Evolutionary conservation across 148 eudicot genomes (phyloP).

Genomic region (Salicornia ramosissima): DNA sequence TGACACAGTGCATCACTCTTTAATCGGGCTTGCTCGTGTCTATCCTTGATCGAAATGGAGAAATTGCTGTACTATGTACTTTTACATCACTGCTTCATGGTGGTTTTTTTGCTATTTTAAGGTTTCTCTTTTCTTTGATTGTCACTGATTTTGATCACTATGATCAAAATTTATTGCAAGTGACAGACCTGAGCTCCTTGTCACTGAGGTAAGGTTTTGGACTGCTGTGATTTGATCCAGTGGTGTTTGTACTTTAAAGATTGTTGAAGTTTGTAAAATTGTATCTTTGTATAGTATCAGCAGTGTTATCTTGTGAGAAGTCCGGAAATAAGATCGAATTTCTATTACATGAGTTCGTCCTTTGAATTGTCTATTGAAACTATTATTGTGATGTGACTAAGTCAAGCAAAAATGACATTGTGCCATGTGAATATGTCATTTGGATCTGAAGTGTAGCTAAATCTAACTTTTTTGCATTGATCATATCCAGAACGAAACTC

Average conservation of each 20-base stretch:
- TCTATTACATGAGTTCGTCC: background rate
- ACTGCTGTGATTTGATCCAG: background rate
- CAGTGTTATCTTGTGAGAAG: background rate
- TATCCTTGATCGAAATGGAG: slow-evolving; percentile 1
- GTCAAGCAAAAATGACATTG: background rate
- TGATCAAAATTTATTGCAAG: background rate
- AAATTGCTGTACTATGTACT: slow-evolving; percentile 8
- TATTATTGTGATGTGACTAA: background rate
- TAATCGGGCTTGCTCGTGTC: background rate
- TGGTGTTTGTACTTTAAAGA: slow-evolving; percentile 3
- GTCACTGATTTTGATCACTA: background rate
- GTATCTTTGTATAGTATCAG: slow-evolving; percentile 13
- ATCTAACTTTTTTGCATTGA: background rate
- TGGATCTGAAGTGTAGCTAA: too few species aligned
- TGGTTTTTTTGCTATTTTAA: slow-evolving; percentile 3
- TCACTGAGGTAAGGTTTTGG: background rate
- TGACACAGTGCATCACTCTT: slow-evolving; percentile 17
- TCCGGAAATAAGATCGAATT: background rate
- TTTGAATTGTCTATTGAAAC: background rate
- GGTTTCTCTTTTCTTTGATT: slow-evolving; percentile 1
- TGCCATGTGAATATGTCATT: too few species aligned
- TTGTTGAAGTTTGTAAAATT: slow-evolving; percentile 1
- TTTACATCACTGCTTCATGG: slow-evolving; percentile 8
- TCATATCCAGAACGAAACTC: background rate
- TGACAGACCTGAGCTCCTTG: slow-evolving; percentile 7